Evolutionary conservation across 805 yeast species (phyloP).

Genomic region (Danielia oregonensis): DNA sequence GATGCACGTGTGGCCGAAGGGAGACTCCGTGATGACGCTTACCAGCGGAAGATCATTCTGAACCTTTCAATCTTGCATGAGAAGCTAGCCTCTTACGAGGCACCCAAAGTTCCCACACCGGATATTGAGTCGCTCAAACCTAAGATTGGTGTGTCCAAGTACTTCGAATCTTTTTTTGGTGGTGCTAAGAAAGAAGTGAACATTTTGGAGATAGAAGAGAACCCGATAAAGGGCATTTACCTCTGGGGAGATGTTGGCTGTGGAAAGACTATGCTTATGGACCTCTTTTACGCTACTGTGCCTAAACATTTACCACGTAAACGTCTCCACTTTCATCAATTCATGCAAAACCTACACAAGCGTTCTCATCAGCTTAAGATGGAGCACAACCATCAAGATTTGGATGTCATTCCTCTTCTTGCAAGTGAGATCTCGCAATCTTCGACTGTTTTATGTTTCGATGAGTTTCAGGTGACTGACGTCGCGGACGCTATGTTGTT

Average conservation of each 20-base stretch:
- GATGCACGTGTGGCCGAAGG: slow-evolving; percentile 47
- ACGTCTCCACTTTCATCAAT: slow-evolving; percentile 92
- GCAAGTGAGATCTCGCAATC: slow-evolving; percentile 79
- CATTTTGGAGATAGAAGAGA: slow-evolving; percentile 20
- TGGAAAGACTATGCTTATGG: slow-evolving; percentile 98
- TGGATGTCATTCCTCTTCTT: slow-evolving; percentile 78
- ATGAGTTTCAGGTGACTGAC: slow-evolving; percentile 97
- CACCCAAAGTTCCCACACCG: slow-evolving; percentile 58
- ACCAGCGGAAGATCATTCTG: slow-evolving; percentile 71
- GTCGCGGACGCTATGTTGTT: slow-evolving; percentile 98
- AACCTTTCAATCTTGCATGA: slow-evolving; percentile 58
- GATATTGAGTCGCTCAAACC: slow-evolving; percentile 49
- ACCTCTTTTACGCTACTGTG: slow-evolving; percentile 80
- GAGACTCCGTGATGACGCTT: slow-evolving; percentile 64
- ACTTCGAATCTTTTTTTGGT: slow-evolving; percentile 23
- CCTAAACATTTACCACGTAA: slow-evolving; percentile 74
- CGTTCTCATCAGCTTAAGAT: slow-evolving; percentile 71
- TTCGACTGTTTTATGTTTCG: slow-evolving; percentile 84
- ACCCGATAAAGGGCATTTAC: slow-evolving; percentile 73
- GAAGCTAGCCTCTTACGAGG: slow-evolving; percentile 51
- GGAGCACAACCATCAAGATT: slow-evolving; percentile 51
- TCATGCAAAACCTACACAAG: slow-evolving; percentile 92
- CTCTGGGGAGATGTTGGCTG: slow-evolving; percentile 97
- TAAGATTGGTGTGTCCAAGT: slow-evolving; percentile 38
- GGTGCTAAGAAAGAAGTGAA: neutral